Evolutionary conservation across 2,329 filamentous ascomycete species (phyloP).

Genomic region (Curvularia hawaiiensis): DNA sequence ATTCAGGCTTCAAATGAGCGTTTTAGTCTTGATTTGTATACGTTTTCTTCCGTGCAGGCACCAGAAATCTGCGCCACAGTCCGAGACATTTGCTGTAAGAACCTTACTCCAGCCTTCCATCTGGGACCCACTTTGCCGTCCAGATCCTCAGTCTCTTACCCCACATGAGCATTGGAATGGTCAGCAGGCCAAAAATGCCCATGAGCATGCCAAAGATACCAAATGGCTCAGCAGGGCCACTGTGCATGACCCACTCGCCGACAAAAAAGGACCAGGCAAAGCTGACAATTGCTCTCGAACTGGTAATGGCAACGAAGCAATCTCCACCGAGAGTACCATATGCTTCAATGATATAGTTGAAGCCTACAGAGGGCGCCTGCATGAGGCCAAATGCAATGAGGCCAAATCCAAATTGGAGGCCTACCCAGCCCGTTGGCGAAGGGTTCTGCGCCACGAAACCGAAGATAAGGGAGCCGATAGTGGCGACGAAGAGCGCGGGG

Average conservation of each 20-base stretch:
- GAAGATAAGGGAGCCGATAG: conserved; percentile 46
- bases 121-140: conserved; percentile 43
- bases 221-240: conserved; percentile 56
- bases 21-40: background rate
- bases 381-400: conserved; percentile 50
- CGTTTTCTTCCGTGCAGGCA: background rate
- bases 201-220: conserved; percentile 60
- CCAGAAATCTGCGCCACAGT: background rate
- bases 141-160: conserved; percentile 51
- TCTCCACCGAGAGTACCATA: conserved; percentile 56
- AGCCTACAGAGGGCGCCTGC: conserved; percentile 51
- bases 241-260: conserved; percentile 52
- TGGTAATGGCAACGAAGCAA: conserved; percentile 61
- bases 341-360: conserved; percentile 58
- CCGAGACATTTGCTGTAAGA: background rate
- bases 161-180: conserved; percentile 46
- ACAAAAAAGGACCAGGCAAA: conserved; percentile 63
- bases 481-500: conserved; percentile 46
- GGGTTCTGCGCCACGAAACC: conserved; percentile 50
- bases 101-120: conserved; percentile 20
- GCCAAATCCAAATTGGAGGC: conserved; percentile 47
- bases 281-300: conserved; percentile 55
- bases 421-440: conserved; percentile 45
- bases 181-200: conserved; percentile 53
- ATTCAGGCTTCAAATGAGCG: background rate